Percentiles rank a stretch among this genome's conserved stretches.
phyloP scores from a whole-genome alignment of 768 basidiomycete species.

The Polyporus arcularius region DNA sequence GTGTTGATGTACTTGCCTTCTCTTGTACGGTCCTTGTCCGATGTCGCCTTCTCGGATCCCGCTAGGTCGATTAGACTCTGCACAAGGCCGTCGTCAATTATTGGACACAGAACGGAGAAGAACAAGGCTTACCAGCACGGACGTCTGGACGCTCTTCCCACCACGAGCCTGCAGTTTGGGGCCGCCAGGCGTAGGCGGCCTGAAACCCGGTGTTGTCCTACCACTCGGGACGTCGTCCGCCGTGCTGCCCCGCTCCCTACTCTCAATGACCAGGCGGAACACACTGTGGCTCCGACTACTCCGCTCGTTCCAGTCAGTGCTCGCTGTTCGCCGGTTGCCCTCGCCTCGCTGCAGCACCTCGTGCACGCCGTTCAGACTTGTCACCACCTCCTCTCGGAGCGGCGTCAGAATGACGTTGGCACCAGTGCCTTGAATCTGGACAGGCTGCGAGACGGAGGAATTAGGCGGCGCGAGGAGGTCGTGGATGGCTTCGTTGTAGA shows the following conservation, averaged over 20 bases:
- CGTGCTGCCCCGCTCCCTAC: slow-evolving; percentile 59
- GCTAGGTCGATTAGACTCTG: slow-evolving; percentile 95
- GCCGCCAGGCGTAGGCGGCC: slow-evolving; percentile 56
- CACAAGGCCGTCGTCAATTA: neutral
- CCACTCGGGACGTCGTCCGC: slow-evolving; percentile 44
- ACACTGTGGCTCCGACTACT: slow-evolving; percentile 95
- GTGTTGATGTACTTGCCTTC: slow-evolving; percentile 98
- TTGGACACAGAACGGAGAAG: neutral
- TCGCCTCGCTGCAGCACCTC: slow-evolving; percentile 87
- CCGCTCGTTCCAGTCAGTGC: slow-evolving; percentile 98
- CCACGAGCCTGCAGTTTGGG: slow-evolving; percentile 75
- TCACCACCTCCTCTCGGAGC: slow-evolving; percentile 91
- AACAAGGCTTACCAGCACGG: slow-evolving; percentile 56
- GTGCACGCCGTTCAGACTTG: slow-evolving; percentile 80
- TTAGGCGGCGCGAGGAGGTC: slow-evolving; percentile 81
- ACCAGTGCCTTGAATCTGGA: slow-evolving; percentile 71
- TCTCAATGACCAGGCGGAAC: slow-evolving; percentile 91
- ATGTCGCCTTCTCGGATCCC: slow-evolving; percentile 94
- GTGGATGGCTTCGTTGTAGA: slow-evolving; percentile 91
- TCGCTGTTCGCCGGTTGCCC: slow-evolving; percentile 84
- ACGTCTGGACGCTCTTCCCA: slow-evolving; percentile 77
- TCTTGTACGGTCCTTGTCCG: slow-evolving; percentile 91
- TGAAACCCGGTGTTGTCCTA: slow-evolving; percentile 53
- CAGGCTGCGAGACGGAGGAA: slow-evolving; percentile 52
- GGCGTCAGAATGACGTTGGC: slow-evolving; percentile 69